Conservation (phyloP, 192 early-diverging fungal species). For the Coemansia sp. region DNA sequence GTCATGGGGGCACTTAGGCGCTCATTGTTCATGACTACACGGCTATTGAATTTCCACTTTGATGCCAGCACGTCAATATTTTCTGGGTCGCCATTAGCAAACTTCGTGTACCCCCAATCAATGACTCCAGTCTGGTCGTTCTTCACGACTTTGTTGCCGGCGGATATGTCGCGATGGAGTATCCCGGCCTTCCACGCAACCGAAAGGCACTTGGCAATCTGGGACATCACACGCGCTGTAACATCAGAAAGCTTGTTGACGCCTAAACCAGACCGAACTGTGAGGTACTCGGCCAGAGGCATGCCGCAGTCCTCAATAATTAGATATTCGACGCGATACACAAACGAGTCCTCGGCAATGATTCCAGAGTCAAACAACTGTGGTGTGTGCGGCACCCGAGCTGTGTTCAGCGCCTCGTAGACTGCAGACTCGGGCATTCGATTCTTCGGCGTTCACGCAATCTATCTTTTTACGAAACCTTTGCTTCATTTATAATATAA, state of each 20-base stretch:
- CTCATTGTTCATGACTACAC: too few relatives aligned
- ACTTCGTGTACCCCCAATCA: not conserved
- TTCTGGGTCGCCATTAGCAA: not conserved
- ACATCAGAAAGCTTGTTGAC: not conserved
- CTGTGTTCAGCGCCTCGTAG: conserved; percentile 1
- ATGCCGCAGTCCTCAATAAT: not conserved
- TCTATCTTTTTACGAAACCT: not conserved
- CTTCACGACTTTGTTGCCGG: not conserved
- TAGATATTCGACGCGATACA: conserved; percentile 8
- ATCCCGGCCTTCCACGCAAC: not conserved
- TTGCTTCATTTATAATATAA: not conserved
- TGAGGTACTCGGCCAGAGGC: not conserved
- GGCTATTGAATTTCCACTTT: not conserved
- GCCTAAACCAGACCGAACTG: not conserved
- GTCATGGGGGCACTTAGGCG: too few relatives aligned
- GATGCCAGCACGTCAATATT: not conserved
- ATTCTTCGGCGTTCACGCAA: not conserved
- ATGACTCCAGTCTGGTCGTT: not conserved
- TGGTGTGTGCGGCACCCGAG: not conserved
- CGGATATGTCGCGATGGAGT: not conserved
- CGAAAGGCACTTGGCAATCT: not conserved
- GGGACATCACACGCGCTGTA: not conserved
- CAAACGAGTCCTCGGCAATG: not conserved
- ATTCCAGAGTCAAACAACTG: conserved; percentile 2
- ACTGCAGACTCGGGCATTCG: not conserved